Percentiles rank a stretch among this genome's conserved stretches.
phyloP scores from a whole-genome alignment of 2,329 filamentous ascomycete genomes.

The Diaporthe australafricana region DNA sequence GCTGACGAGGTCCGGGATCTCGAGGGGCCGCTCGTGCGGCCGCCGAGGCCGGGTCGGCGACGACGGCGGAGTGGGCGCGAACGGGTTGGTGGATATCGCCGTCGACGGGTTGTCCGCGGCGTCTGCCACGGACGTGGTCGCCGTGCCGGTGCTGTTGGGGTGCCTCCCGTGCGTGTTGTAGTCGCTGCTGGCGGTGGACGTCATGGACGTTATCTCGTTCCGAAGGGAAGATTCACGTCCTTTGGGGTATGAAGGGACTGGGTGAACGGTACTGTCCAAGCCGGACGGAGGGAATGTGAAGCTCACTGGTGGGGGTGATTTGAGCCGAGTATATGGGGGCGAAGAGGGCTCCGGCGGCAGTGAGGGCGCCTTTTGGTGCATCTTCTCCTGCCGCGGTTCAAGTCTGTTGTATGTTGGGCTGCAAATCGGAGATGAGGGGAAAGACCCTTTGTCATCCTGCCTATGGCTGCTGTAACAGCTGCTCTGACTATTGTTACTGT shows the following conservation, averaged over 20 bases:
- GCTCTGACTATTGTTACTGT: constrained; percentile 33
- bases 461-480: constrained; percentile 29
- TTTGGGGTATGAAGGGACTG: constrained; percentile 12
- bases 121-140: neutral
- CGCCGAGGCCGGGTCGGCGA: constrained; percentile 51
- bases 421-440: constrained; percentile 53
- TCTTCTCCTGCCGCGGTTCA: constrained; percentile 48
- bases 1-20: constrained; percentile 49
- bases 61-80: constrained; percentile 39
- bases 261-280: constrained; percentile 23
- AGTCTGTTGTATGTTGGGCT: constrained; percentile 51
- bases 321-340: constrained; percentile 26
- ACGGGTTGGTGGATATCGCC: neutral
- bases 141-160: constrained; percentile 17
- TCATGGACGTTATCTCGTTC: constrained; percentile 43
- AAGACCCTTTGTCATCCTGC: constrained; percentile 39
- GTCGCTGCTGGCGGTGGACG: constrained; percentile 32
- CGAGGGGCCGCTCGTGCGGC: constrained; percentile 50
- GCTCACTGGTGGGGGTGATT: constrained; percentile 39
- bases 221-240: constrained; percentile 40
- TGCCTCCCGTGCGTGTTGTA: constrained; percentile 30
- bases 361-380: constrained; percentile 29
- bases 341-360: constrained; percentile 24
- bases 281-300: constrained; percentile 35
- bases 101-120: neutral